Conservation (phyloP, 257 asterid genomes). For the Solanum paucissectum region DNA sequence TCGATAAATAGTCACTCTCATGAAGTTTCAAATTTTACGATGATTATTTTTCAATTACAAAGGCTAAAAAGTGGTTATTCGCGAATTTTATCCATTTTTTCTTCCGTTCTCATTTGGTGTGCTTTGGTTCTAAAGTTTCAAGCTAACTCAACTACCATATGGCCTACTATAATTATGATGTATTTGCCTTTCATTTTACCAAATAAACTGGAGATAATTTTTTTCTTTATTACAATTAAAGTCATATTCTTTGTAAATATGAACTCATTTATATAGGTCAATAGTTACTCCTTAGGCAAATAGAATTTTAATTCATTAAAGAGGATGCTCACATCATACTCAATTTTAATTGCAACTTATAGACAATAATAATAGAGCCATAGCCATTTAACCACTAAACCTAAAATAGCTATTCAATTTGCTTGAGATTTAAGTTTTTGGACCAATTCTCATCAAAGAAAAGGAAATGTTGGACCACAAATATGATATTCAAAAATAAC, state of each 20-base stretch:
- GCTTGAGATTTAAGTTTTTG: neutral
- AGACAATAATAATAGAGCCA: neutral
- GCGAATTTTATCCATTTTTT: neutral
- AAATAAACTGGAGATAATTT: neutral
- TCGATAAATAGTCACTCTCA: neutral
- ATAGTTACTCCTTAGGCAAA: neutral
- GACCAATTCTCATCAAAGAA: neutral
- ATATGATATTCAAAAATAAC: neutral
- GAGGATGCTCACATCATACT: neutral
- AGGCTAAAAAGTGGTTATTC: neutral
- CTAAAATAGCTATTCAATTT: neutral
- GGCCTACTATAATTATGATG: neutral
- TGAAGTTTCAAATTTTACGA: neutral
- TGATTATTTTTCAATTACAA: neutral
- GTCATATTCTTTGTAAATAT: neutral
- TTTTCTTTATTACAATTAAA: neutral
- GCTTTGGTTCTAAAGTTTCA: neutral
- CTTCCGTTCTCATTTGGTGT: neutral
- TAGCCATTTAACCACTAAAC: neutral
- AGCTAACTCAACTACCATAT: neutral
- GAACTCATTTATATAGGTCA: neutral
- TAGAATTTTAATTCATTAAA: neutral
- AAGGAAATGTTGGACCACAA: neutral
- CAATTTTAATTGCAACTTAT: neutral
- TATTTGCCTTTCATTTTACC: neutral